Evolutionary conservation across 1,284 basidiomycete species (phyloP).

Genomic region (Mycosarcoma maydis): DNA sequence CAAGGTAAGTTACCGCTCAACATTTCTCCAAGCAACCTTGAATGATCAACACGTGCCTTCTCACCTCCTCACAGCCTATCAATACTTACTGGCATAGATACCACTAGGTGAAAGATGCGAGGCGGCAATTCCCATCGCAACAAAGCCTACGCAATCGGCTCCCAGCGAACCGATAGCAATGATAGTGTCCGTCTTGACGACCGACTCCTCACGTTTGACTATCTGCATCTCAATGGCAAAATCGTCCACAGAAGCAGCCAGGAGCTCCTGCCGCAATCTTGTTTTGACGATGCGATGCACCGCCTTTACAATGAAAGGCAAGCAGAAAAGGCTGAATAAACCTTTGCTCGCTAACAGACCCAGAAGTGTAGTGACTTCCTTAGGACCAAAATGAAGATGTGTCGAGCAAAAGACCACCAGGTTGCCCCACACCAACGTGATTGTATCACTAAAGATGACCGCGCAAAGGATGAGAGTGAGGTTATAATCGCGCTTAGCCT

Average conservation of each 20-base stretch:
- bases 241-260: neutral
- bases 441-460: constrained; percentile 16
- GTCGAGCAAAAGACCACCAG: constrained; percentile 33
- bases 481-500: constrained; percentile 27
- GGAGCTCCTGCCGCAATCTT: constrained; percentile 21
- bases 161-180: constrained; percentile 18
- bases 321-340: constrained; percentile 12
- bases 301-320: constrained; percentile 18
- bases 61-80: no score
- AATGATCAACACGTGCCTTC: no score
- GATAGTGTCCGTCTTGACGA: constrained; percentile 28
- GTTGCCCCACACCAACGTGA: constrained; percentile 22
- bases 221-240: constrained; percentile 1
- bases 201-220: constrained; percentile 28
- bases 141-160: constrained; percentile 17
- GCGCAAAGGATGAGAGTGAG: constrained; percentile 27
- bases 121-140: constrained; percentile 29
- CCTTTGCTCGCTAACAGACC: constrained; percentile 26
- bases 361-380: constrained; percentile 17
- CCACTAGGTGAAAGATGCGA: constrained; percentile 7
- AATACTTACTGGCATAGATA: constrained; percentile 30
- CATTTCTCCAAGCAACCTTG: no score
- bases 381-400: constrained; percentile 30
- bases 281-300: constrained; percentile 19
- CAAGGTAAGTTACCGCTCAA: no score